Base-by-base conservation (phyloP, 2,329 filamentous ascomycete species). In the Ophiobolus disseminans region DNA sequence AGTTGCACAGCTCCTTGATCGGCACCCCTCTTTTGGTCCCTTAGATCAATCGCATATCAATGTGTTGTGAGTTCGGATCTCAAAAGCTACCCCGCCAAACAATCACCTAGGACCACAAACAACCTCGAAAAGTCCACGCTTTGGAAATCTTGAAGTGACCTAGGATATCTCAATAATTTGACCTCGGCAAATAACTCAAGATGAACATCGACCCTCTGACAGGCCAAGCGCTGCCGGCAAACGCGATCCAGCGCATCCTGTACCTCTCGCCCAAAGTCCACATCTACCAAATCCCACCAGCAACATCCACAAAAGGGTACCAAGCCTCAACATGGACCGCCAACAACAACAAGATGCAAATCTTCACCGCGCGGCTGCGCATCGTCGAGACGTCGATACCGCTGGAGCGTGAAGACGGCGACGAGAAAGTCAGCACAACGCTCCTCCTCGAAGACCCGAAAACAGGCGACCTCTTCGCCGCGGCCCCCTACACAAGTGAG, bases 211-310 rank as follows among this genome's bases (percentile, higher is more conserved):
- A 94, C 74, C 89, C 88, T 42, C 80, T 86, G 46, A 93, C 89
- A 17, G 86, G 87, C 62, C 77, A 76, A 25, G 74, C 86, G 57
- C 82, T 91, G 59, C 86, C 89, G 46, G 70, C 84, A 42, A 88
- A 90, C 68, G 88, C 90, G 63, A 93, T 95, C 75, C 89, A 94
- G 75, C 87, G 90, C 71, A 80, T 94, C 69, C 87, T 95, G 72
- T 92, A 90, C 82, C 78, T 91, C 71, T 84, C 86, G 55, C 78
- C 81, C 64, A 79, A 82, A 57, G 87, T 94, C 57, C 90, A 95
- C 78, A 83, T 96, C 78, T 96, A 96, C 81, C 86, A 88, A 67
- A 91, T 95, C 71, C 91, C 91, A 14, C 90, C 91, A 19, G 79
- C 91, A 48, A 81, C 86, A 35, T 88, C 87, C 14, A 90, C 86